Base-by-base conservation (phyloP, 306 rosid species). In the Quercus cerris region DNA sequence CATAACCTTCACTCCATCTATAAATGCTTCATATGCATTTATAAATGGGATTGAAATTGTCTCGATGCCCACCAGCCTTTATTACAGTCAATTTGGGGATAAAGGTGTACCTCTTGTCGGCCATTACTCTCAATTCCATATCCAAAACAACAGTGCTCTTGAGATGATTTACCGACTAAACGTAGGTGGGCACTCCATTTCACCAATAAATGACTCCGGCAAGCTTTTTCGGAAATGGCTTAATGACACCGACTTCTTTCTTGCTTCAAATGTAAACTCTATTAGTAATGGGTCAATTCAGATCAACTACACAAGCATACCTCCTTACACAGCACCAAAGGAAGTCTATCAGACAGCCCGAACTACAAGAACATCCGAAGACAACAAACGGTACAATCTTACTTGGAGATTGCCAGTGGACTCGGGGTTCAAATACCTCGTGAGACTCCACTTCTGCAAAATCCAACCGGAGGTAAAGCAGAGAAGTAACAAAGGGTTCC, bases 341-440 rank as follows among this genome's bases (percentile, higher is more conserved):
- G 0, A 51, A 23, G 83, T 85, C 5, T 85, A 85, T 54, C 72
- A 5, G 4, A 81, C 46, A 0, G 46, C 46, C 46, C 11, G 46
- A 38, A 38, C 3, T 38, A 38, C 11, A 38, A 38, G 46, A 7
- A 38, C 46, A 38, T 7, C 46, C 1, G 11, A 38, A 38, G 11
- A 38, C 46, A 38, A 38, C 46, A 7, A 38, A 38, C 46, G 11
- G 11, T 38, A 38, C 81, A 83, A 77, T 2, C 78, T 86, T 1
- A 83, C 81, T 0, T 83, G 89, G 89, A 15, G 15, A 19, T 86
- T 70, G 56, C 74, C 79, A 22, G 70, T 86, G 0, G 81, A 86
- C 70, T 17, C 78, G 6, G 74, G 22, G 1, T 83, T 38, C 3
- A 38, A 38, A 38, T 38, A 38, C 46, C 46, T 38, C 11, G 46